Percentiles rank a stretch among this genome's conserved stretches.
phyloP scores from a whole-genome alignment of 805 yeast species.

The Cyberlindnera subsufficiens region DNA sequence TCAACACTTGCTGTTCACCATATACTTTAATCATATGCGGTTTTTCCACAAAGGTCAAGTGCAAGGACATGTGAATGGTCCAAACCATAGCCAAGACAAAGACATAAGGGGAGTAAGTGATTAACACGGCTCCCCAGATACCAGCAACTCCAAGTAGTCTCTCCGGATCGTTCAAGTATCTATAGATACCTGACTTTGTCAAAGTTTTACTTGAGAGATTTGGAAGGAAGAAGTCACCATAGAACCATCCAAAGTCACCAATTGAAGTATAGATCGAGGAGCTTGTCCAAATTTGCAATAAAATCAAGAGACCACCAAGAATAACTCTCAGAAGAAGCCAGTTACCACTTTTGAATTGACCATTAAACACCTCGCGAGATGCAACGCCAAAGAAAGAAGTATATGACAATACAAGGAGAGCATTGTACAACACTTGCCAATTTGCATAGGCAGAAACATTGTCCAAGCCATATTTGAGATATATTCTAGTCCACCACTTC shows the following conservation, averaged over 20 bases:
- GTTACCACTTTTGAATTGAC: constrained; percentile 26
- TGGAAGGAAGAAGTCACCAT: constrained; percentile 76
- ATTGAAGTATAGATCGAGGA: constrained; percentile 61
- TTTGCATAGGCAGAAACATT: constrained; percentile 62
- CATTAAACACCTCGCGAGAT: constrained; percentile 25
- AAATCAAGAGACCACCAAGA: constrained; percentile 48
- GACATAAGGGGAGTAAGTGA: constrained; percentile 47
- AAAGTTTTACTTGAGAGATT: constrained; percentile 42
- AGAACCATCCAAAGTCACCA: constrained; percentile 87
- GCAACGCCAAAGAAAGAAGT: constrained; percentile 40
- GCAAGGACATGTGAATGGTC: constrained; percentile 59
- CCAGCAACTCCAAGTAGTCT: constrained; percentile 74
- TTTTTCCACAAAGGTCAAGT: constrained; percentile 68
- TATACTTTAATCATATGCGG: constrained; percentile 73
- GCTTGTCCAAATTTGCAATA: constrained; percentile 65
- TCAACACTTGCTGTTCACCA: constrained; percentile 54
- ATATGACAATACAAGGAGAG: constrained; percentile 48
- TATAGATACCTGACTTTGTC: constrained; percentile 74
- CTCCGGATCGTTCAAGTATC: constrained; percentile 80
- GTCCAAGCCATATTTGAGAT: constrained; percentile 58
- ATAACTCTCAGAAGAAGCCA: constrained; percentile 50
- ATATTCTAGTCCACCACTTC: constrained; percentile 60
- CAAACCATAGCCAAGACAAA: constrained; percentile 54
- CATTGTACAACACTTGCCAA: constrained; percentile 64
- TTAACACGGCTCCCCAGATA: constrained; percentile 63